These are phyloP conservation scores for Candida sanyaensis DNA, from an alignment of 1,139 yeast species.

Conservation along the genomic window DNA sequence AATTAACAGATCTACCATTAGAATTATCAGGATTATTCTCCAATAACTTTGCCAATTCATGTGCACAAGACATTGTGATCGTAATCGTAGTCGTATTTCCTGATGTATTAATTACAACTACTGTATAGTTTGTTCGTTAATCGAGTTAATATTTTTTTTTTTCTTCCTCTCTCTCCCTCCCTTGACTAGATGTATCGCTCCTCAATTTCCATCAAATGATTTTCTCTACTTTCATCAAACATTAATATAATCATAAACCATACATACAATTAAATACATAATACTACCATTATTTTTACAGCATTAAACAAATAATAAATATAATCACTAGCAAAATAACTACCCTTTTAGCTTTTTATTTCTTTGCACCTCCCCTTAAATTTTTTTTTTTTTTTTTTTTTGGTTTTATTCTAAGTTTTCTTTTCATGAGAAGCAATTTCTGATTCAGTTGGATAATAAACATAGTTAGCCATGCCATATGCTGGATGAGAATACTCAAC, in stretches of 20 bases:
- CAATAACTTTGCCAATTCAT: slow-evolving; percentile 9
- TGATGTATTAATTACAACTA: background rate
- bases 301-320: background rate
- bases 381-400: slow-evolving; percentile 1
- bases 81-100: background rate
- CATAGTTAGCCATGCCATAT: slow-evolving; percentile 14
- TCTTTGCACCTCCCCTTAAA: too few species aligned
- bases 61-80: slow-evolving; percentile 10
- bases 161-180: background rate
- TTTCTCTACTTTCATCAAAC: too few species aligned
- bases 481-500: slow-evolving; percentile 6
- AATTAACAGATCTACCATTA: background rate
- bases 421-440: slow-evolving; percentile 13
- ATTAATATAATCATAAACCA: too few species aligned
- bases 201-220: background rate
- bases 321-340: background rate
- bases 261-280: background rate
- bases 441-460: slow-evolving; percentile 16
- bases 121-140: background rate
- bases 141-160: background rate
- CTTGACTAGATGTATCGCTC: background rate
- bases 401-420: slow-evolving; percentile 6
- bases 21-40: background rate
- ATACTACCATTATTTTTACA: background rate
- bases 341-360: background rate